Conservation (phyloP, 2,329 filamentous ascomycete species). For the Ascochyta rabiei region DNA sequence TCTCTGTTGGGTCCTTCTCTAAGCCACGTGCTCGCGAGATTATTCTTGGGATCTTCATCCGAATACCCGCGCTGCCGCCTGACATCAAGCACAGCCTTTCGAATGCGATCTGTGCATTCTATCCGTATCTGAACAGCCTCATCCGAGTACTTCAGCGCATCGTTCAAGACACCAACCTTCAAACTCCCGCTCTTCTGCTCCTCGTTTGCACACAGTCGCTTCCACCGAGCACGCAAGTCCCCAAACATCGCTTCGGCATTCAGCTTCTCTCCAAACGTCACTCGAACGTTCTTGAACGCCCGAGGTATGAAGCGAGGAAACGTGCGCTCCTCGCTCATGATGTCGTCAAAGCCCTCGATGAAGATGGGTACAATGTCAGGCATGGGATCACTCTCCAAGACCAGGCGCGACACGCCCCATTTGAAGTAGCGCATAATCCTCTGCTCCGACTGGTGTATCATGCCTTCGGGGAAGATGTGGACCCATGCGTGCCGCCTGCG, state of each 20-base stretch:
- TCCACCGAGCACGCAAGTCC: constrained; percentile 77
- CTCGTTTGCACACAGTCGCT: constrained; percentile 63
- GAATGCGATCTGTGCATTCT: constrained; percentile 78
- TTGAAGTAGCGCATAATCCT: constrained; percentile 94
- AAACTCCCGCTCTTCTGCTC: constrained; percentile 52
- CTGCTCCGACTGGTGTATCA: constrained; percentile 83
- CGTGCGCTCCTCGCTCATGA: constrained; percentile 83
- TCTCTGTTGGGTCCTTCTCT: constrained; percentile 60
- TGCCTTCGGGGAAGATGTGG: constrained; percentile 95
- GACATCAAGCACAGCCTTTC: constrained; percentile 80
- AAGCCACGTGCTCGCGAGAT: constrained; percentile 81
- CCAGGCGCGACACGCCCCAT: constrained; percentile 91
- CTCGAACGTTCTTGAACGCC: constrained; percentile 69
- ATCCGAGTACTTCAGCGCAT: constrained; percentile 69
- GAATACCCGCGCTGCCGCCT: constrained; percentile 73
- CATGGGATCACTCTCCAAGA: constrained; percentile 85
- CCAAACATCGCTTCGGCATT: constrained; percentile 78
- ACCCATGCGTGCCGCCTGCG: constrained; percentile 80
- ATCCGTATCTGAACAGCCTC: constrained; percentile 79
- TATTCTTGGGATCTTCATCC: constrained; percentile 79
- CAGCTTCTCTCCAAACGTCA: constrained; percentile 80
- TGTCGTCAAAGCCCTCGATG: constrained; percentile 83
- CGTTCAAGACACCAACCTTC: constrained; percentile 65
- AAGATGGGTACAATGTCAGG: constrained; percentile 94
- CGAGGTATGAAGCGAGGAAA: constrained; percentile 85